These are phyloP conservation scores for Lipomyces spencermartinsiae DNA, from an alignment of 805 yeast genomes.

Conservation along the genomic window DNA sequence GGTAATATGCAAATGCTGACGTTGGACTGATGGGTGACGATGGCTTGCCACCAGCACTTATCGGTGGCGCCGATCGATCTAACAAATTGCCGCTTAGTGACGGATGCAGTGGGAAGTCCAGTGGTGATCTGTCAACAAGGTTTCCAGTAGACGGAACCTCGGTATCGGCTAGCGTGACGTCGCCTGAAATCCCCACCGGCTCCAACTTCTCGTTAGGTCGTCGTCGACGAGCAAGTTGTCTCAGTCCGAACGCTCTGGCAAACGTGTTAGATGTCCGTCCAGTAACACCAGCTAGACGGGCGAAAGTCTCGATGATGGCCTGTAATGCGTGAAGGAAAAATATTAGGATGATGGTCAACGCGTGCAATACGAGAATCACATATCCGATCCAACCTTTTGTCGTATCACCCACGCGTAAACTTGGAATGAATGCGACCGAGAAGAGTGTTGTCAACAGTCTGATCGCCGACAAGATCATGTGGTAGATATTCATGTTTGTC, in stretches of 20 bases:
- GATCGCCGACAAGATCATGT: slow-evolving; percentile 35
- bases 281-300: slow-evolving; percentile 29
- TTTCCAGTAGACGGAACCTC: slow-evolving; percentile 6
- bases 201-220: slow-evolving; percentile 19
- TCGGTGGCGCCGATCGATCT: slow-evolving; percentile 12
- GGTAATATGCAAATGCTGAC: slow-evolving; percentile 29
- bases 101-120: slow-evolving; percentile 11
- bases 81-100: slow-evolving; percentile 11
- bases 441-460: slow-evolving; percentile 39
- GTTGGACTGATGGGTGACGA: slow-evolving; percentile 30
- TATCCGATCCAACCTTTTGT: slow-evolving; percentile 46
- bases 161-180: background rate
- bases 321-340: slow-evolving; percentile 43
- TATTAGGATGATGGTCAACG: slow-evolving; percentile 41
- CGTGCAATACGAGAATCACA: slow-evolving; percentile 44
- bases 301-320: slow-evolving; percentile 41
- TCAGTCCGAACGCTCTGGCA: slow-evolving; percentile 35
- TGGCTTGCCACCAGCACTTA: slow-evolving; percentile 14
- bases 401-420: slow-evolving; percentile 36
- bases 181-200: slow-evolving; percentile 1
- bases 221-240: slow-evolving; percentile 37
- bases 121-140: slow-evolving; percentile 13
- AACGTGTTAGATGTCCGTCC: slow-evolving; percentile 29
- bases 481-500: slow-evolving; percentile 43
- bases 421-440: slow-evolving; percentile 42